Percentiles rank a stretch among this genome's conserved stretches.
These are phyloP conservation scores for Didymella pomorum DNA, from an alignment of 2,329 filamentous ascomycete genomes.

Conservation along the genomic window DNA sequence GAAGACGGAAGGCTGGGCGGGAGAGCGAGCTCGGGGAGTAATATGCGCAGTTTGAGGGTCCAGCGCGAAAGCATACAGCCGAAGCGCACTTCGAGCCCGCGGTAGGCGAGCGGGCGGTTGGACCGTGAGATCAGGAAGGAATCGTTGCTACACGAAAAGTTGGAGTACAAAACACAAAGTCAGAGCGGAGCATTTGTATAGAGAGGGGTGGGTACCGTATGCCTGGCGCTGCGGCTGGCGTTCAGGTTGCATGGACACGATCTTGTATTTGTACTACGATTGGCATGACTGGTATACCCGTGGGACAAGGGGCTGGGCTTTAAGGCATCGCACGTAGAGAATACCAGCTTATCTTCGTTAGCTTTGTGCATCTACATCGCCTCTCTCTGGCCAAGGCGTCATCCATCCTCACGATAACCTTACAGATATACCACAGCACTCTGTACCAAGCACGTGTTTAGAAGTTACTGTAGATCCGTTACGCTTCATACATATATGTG, in stretches of 20 bases:
- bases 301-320: neutral
- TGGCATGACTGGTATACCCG: slow-evolving; percentile 15
- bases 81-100: slow-evolving; percentile 31
- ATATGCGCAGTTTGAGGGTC: slow-evolving; percentile 38
- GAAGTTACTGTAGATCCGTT: too few relatives aligned
- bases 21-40: slow-evolving; percentile 33
- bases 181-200: slow-evolving; percentile 3
- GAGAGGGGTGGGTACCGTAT: neutral
- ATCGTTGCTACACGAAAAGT: neutral
- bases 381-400: too few relatives aligned
- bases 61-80: slow-evolving; percentile 42
- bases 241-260: slow-evolving; percentile 11
- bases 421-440: too few relatives aligned
- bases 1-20: slow-evolving; percentile 31
- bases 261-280: slow-evolving; percentile 12
- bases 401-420: too few relatives aligned
- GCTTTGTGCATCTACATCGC: too few relatives aligned
- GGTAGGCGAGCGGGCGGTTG: slow-evolving; percentile 22
- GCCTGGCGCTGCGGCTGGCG: slow-evolving; percentile 21
- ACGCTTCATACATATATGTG: too few relatives aligned
- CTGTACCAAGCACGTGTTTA: too few relatives aligned
- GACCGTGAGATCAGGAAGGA: too few relatives aligned
- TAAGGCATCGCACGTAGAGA: neutral
- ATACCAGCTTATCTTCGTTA: neutral
- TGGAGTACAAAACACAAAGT: neutral